Evolutionary conservation across 805 yeast genomes (phyloP).

Genomic region (Nakazawaea laoshanensis): DNA sequence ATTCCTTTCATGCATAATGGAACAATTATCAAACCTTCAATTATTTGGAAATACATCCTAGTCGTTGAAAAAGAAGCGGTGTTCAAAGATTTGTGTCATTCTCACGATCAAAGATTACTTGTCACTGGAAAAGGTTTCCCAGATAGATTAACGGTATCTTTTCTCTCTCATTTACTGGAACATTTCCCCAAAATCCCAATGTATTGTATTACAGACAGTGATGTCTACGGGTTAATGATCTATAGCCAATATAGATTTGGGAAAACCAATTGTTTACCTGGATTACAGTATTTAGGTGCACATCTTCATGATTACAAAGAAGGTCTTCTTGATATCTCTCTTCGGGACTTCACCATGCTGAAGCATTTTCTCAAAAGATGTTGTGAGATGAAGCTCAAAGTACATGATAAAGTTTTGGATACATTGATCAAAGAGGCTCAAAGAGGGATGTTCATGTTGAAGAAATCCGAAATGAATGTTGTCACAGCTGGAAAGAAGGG

Average conservation of each 20-base stretch:
- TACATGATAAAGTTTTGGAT: conserved; percentile 18
- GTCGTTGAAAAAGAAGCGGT: conserved; percentile 43
- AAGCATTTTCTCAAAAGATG: conserved; percentile 16
- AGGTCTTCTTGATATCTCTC: conserved; percentile 20
- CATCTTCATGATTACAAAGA: conserved; percentile 26
- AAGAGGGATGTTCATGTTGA: conserved; percentile 38
- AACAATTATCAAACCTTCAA: conserved; percentile 13
- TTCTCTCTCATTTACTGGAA: conserved; percentile 23
- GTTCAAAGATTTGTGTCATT: conserved; percentile 16
- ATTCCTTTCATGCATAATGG: conserved; percentile 31
- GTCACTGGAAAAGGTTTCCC: conserved; percentile 68
- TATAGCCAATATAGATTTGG: conserved; percentile 12
- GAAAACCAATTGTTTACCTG: background rate
- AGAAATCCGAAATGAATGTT: conserved; percentile 52
- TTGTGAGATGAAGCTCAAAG: background rate
- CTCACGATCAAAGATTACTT: conserved; percentile 20
- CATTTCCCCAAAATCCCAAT: conserved; percentile 27
- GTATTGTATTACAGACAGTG: conserved; percentile 50
- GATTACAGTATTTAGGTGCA: conserved; percentile 29
- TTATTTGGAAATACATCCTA: conserved; percentile 21
- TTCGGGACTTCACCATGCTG: conserved; percentile 23
- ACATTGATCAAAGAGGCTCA: conserved; percentile 39
- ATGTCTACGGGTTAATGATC: conserved; percentile 55
- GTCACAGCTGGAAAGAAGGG: too few relatives aligned
- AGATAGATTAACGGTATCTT: conserved; percentile 40